phyloP scores from a whole-genome alignment of 176 grass and related monocot genomes.

The Ensete ventricosum region DNA sequence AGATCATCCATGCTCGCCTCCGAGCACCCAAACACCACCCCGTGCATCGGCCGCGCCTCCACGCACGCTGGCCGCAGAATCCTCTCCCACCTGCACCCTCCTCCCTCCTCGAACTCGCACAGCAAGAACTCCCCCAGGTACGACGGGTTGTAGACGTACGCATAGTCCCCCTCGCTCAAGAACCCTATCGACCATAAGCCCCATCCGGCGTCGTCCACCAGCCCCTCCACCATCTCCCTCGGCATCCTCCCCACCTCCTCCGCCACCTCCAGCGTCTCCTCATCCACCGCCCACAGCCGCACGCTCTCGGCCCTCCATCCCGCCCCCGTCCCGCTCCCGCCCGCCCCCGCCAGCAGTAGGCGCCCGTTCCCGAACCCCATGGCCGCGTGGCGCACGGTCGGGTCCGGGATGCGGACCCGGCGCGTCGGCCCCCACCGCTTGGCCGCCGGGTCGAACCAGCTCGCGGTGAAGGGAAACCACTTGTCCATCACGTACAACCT shows the following conservation, averaged over 20 bases:
- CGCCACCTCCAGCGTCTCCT: constrained; percentile 30
- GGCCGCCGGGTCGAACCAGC: constrained; percentile 63
- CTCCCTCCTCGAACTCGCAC: constrained; percentile 26
- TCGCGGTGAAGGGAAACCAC: constrained; percentile 33
- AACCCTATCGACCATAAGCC: constrained; percentile 30
- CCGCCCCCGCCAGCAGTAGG: constrained; percentile 47
- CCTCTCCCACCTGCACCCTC: constrained; percentile 58
- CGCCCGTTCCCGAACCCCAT: constrained; percentile 29
- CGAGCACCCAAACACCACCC: constrained; percentile 51
- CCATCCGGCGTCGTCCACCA: constrained; percentile 37
- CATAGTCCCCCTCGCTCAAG: constrained; percentile 42
- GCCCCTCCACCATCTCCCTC: constrained; percentile 34
- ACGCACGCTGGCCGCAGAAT: constrained; percentile 39
- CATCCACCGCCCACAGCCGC: constrained; percentile 55
- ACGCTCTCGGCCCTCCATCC: constrained; percentile 22
- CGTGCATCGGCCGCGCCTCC: constrained; percentile 24
- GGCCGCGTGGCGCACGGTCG: constrained; percentile 24
- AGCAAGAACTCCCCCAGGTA: constrained; percentile 46
- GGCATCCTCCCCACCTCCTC: constrained; percentile 34
- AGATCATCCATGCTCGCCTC: constrained; percentile 43
- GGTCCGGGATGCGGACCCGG: constrained; percentile 19
- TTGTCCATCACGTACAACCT: constrained; percentile 49
- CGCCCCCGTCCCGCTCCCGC: constrained; percentile 20
- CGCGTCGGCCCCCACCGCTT: constrained; percentile 47
- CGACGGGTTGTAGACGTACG: constrained; percentile 78